Percentiles rank a stretch among this genome's conserved stretches.
Evolutionary conservation across 2,329 filamentous ascomycete genomes (phyloP).

Genomic region (Xylaria multiplex): DNA sequence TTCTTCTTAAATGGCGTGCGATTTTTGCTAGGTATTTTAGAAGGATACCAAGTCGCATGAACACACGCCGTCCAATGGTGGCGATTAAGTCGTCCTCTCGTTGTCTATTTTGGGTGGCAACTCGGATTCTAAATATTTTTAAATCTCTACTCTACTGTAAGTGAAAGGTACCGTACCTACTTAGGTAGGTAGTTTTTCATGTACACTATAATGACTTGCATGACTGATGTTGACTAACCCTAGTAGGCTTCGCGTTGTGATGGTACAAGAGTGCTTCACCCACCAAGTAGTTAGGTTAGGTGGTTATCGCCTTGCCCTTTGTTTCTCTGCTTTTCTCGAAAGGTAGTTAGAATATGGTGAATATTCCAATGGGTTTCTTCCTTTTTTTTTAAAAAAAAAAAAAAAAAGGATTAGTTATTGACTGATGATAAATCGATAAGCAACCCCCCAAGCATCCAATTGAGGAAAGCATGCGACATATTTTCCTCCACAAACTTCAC

Average conservation of each 20-base stretch:
- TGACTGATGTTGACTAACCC: slow-evolving; percentile 5
- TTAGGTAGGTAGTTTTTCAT: too few species aligned
- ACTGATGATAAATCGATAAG: slow-evolving; percentile 6
- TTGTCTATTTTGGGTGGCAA: slow-evolving; percentile 15
- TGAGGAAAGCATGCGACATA: too few species aligned
- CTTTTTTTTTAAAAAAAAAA: too few species aligned
- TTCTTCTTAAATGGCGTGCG: slow-evolving; percentile 11
- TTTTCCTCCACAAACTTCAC: too few species aligned
- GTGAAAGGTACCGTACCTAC: too few species aligned
- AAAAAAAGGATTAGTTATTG: neutral
- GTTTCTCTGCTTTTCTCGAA: too few species aligned
- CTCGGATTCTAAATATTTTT: neutral
- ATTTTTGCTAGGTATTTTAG: neutral
- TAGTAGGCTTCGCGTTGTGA: neutral
- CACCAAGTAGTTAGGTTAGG: too few species aligned
- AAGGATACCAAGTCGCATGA: neutral
- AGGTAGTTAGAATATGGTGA: neutral
- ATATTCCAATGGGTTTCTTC: neutral
- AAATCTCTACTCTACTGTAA: neutral
- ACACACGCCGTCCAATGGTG: slow-evolving; percentile 5
- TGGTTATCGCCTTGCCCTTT: too few species aligned
- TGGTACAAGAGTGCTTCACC: neutral
- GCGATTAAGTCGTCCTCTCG: neutral
- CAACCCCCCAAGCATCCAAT: neutral
- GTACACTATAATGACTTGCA: slow-evolving; percentile 10